Evolutionary conservation across 2,329 filamentous ascomycete genomes (phyloP), one percentile per base, ranked within the genome.

Genomic region (Claviceps pazoutovae): DNA sequence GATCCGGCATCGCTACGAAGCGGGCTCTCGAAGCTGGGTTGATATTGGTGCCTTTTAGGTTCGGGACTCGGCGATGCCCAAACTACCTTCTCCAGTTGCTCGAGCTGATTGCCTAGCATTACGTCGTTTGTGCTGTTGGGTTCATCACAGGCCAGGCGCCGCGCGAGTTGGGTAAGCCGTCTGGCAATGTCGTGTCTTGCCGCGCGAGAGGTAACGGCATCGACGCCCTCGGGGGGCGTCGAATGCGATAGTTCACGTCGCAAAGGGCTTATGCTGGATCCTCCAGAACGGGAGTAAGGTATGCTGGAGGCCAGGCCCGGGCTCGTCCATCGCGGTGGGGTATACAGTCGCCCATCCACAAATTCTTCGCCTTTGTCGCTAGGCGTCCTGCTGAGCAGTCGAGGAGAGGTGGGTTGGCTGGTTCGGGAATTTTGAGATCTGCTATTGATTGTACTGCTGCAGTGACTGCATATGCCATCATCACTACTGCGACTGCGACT

Each of bases 111-210:
- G n/a, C 62, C 62, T 48, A 71, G 58, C 37, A 61, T 62, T 26
- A 60, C 56, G 51, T 70, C 68, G 46, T 70, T 66, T 17, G 67
- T 61, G 19, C 59, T 55, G 49, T 65, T 64, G 53, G 61, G 59
- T 49, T 62, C 61, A 50, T 60, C 60, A 51, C 61, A 60, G 19
- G 66, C 62, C 47, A 71, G 64, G 49, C 66, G 66, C 55, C 67
- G 65, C 4, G 68, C 67, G 30, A 71, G 65, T 45, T 68, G 63
- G 50, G 63, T 67, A 37, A 71, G 58, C 17, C 68, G 65, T 52
- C 64, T 59, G 11, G 76, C 69, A 50, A 79, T 68, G 23, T 71
- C 68, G 55, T 75, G 69, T 52, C 67, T 68, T 60, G 65, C 58
- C 13, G 58, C 58, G 21, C 61, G 59, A 21, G 62, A 60, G 2